Base-by-base conservation (phyloP, 2,329 filamentous ascomycete species). In the Coniochaeta ligniaria region DNA sequence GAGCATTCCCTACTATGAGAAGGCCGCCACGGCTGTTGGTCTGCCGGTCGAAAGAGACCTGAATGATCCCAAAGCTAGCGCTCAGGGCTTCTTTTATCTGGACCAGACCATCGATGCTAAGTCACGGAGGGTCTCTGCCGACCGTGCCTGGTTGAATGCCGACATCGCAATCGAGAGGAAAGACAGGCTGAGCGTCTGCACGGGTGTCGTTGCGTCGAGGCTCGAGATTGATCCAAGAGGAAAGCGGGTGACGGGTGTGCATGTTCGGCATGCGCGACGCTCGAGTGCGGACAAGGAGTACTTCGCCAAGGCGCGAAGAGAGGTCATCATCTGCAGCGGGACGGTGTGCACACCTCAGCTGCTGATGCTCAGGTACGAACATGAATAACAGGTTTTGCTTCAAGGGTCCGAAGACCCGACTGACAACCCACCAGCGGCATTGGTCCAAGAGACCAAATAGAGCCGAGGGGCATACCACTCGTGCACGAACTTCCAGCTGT, bases 291-390 rank as follows among this genome's bases (percentile, higher is more conserved):
- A 63, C 20, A 2, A 38, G 6, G 61, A 67, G 8, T 64, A 61
- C 47, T 62, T 67, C 24, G 68, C 70, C 20, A 63, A 65, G 24
- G 69, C 68, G 1, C 61, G 62, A 3, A 64, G 70, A 1, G 72
- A 74, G 54, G 68, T 73, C 14, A 69, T 74, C 6, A 22, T 75
- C 5, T 70, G 69, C 62, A 65, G 63, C 12, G 70, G 72, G 3
- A 63, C 69, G 2, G 56, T 70, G 5, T 68, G 68, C 20, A 67
- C 68, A 0, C 71, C 72, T 0, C 72, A 74, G 58, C 54, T 74
- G 14, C 65, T 75, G 1, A 64, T 71, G 62, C 62, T 72, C 22
- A 67, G 64, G 64, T 63, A 59, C 45, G 41, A 16, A 41, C n/a
- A 41, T 41, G 35, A 17, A 7, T 38, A 17, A 28, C 8, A 11